phyloP scores from a whole-genome alignment of 129 eudicot genomes.

The Mikania micrantha region DNA sequence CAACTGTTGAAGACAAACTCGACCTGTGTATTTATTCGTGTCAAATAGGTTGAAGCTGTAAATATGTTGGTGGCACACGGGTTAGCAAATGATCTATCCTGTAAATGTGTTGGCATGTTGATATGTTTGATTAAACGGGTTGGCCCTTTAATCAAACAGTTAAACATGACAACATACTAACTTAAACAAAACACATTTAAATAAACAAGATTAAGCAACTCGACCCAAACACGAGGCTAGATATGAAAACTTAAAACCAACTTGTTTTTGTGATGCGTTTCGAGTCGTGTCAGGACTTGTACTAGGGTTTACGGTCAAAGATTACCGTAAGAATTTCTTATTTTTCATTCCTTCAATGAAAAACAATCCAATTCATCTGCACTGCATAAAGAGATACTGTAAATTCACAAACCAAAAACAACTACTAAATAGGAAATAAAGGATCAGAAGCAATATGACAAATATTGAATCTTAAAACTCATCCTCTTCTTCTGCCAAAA shows the following conservation, averaged over 20 bases:
- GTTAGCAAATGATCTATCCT: background rate
- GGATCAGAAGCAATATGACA: slow-evolving; percentile 5
- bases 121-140: background rate
- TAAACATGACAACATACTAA: background rate
- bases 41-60: background rate
- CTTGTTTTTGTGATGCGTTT: background rate
- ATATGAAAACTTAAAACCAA: background rate
- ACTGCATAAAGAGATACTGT: slow-evolving; percentile 2
- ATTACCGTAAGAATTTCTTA: too few relatives aligned
- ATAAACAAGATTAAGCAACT: background rate
- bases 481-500: slow-evolving; percentile 60
- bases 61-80: background rate
- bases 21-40: background rate
- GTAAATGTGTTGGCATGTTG: background rate
- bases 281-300: background rate
- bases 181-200: too few relatives aligned
- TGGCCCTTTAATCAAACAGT: background rate
- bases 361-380: background rate
- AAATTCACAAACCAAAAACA: slow-evolving; percentile 18
- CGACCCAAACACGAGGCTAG: background rate
- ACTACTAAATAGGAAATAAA: background rate
- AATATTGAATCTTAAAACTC: slow-evolving; percentile 12
- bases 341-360: background rate
- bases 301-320: too few relatives aligned
- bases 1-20: background rate